Evolutionary conservation across 768 basidiomycete species (phyloP).

Genomic region (Russula lepida): DNA sequence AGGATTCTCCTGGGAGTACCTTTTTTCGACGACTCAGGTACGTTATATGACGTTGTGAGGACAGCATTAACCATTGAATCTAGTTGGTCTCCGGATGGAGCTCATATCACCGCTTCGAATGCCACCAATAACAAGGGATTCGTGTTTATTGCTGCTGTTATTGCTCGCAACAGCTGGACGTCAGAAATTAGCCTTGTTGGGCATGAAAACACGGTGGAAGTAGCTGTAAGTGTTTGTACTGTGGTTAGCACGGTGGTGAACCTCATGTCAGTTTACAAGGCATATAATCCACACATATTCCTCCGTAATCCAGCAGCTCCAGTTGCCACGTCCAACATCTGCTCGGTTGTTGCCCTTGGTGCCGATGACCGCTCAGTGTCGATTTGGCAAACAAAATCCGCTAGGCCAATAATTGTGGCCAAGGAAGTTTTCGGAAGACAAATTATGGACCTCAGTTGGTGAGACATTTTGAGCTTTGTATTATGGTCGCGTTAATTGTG

Average conservation of each 20-base stretch:
- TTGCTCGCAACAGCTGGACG: constrained; percentile 81
- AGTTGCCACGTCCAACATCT: constrained; percentile 74
- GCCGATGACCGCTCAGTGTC: constrained; percentile 92
- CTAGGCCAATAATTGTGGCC: constrained; percentile 84
- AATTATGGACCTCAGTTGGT: constrained; percentile 96
- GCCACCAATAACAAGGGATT: constrained; percentile 94
- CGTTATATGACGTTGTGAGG: not conserved
- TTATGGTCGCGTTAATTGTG: constrained; percentile 1
- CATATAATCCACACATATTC: constrained; percentile 94
- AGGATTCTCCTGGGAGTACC: constrained; percentile 88
- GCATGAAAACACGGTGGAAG: constrained; percentile 95
- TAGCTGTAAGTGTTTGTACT: constrained; percentile 53
- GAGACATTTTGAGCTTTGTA: constrained; percentile 22
- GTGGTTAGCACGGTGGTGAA: not conserved
- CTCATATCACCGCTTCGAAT: constrained; percentile 95
- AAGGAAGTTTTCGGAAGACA: constrained; percentile 92
- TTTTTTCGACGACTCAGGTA: constrained; percentile 89
- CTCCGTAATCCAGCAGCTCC: constrained; percentile 61
- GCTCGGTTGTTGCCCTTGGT: constrained; percentile 87
- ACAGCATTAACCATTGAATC: not conserved
- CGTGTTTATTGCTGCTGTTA: constrained; percentile 95
- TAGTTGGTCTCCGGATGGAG: constrained; percentile 99
- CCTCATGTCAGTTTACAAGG: constrained; percentile 32
- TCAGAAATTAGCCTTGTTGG: constrained; percentile 92
- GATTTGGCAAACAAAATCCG: constrained; percentile 92